phyloP scores from a whole-genome alignment of 345 rosid genomes.

The Moricandia moricandioides region DNA sequence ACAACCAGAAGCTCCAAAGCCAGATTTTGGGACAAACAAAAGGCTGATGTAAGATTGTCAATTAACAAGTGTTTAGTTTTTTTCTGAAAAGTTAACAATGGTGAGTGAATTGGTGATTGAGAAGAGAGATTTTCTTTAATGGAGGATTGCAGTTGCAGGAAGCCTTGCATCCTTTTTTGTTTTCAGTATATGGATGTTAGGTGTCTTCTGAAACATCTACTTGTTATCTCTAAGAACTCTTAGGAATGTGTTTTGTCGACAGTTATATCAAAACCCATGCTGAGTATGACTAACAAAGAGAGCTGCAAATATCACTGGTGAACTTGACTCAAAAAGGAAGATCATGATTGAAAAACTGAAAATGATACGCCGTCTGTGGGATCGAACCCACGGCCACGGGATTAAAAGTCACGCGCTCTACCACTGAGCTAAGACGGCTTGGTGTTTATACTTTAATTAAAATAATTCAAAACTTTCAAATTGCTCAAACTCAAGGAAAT shows the following conservation, averaged over 20 bases:
- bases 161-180: conserved; percentile 4
- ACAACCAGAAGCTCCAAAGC: conserved; percentile 85
- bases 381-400: conserved; percentile 20
- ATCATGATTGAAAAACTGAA: neutral
- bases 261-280: neutral
- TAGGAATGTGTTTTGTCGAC: neutral
- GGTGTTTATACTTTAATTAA: neutral
- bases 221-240: neutral
- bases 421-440: conserved; percentile 21
- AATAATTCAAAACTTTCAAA: neutral
- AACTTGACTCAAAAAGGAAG: too few species aligned
- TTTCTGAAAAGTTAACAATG: neutral
- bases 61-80: neutral
- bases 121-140: conserved; percentile 3
- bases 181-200: conserved; percentile 12
- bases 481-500: neutral
- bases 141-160: conserved; percentile 3
- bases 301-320: neutral
- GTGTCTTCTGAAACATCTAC: neutral
- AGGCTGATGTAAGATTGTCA: conserved; percentile 3
- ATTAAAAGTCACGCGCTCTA: conserved; percentile 20
- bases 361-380: neutral
- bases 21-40: conserved; percentile 33
- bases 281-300: neutral
- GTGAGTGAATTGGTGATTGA: neutral